Conservation (phyloP, 1,284 basidiomycete species). For the Filobasidium uniguttulatum region DNA sequence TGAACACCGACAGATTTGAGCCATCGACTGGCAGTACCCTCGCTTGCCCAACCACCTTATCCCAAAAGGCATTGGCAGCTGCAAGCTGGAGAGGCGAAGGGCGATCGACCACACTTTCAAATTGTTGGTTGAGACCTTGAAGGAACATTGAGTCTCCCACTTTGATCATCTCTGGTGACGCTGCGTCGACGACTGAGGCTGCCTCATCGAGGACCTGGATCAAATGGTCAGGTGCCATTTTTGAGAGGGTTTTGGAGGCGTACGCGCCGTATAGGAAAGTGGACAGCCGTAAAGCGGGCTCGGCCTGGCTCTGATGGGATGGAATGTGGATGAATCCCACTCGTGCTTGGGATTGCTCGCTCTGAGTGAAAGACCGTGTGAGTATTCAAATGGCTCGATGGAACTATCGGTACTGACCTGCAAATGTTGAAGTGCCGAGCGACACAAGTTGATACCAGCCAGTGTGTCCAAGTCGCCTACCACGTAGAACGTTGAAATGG, state of each 20-base stretch:
- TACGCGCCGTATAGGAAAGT: constrained; percentile 29
- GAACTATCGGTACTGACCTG: constrained; percentile 39
- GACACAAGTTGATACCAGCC: constrained; percentile 46
- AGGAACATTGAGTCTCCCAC: too few relatives aligned
- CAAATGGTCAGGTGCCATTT: constrained; percentile 22
- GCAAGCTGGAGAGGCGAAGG: constrained; percentile 6
- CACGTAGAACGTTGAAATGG: constrained; percentile 47
- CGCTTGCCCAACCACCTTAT: constrained; percentile 18
- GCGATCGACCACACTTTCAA: neutral
- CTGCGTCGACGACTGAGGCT: constrained; percentile 17
- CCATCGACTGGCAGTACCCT: constrained; percentile 42
- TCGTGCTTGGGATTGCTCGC: constrained; percentile 24
- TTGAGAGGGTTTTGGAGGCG: constrained; percentile 18
- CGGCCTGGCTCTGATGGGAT: constrained; percentile 4
- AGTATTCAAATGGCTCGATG: neutral
- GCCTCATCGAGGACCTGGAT: constrained; percentile 24
- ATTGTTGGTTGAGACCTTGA: neutral
- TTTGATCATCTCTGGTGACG: constrained; percentile 8
- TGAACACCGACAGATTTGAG: too few relatives aligned
- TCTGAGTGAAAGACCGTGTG: constrained; percentile 11
- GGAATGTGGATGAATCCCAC: constrained; percentile 37
- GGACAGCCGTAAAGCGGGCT: constrained; percentile 22
- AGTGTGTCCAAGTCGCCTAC: constrained; percentile 64
- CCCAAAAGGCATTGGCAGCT: constrained; percentile 31
- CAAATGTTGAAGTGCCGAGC: constrained; percentile 51